A percentile compares a stretch with the other conserved stretches of the same genome.
Conservation (phyloP, 176 grass and related monocot genomes). For the Oryza meyeriana region DNA sequence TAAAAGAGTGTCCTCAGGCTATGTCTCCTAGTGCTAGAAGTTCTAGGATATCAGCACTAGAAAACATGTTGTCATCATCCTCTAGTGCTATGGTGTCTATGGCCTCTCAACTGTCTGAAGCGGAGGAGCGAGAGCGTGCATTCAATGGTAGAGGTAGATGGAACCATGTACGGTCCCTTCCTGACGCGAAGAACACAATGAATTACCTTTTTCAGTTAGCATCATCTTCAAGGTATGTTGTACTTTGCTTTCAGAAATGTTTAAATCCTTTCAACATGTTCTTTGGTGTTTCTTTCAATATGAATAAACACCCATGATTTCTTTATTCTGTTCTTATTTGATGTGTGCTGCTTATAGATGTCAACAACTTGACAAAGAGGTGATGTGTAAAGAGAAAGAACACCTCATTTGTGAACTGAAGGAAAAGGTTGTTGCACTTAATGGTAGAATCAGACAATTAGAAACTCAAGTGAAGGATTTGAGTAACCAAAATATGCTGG, state of each 20-base stretch:
- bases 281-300: not conserved
- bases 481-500: slow-evolving; percentile 60
- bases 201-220: slow-evolving; percentile 79
- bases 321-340: not conserved
- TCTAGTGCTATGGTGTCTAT: slow-evolving; percentile 81
- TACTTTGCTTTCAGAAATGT: not conserved
- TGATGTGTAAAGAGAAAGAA: slow-evolving; percentile 64
- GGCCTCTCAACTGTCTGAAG: slow-evolving; percentile 90
- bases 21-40: slow-evolving; percentile 97
- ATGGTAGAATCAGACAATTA: slow-evolving; percentile 51
- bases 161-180: slow-evolving; percentile 79
- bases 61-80: slow-evolving; percentile 86
- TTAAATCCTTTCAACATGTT: slow-evolving; percentile 2
- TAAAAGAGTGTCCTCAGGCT: slow-evolving; percentile 84
- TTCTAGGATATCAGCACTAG: slow-evolving; percentile 90
- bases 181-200: slow-evolving; percentile 81
- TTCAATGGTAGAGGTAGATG: slow-evolving; percentile 79
- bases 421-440: slow-evolving; percentile 81
- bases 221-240: slow-evolving; percentile 72
- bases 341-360: slow-evolving; percentile 48
- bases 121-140: slow-evolving; percentile 73
- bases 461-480: slow-evolving; percentile 66
- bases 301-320: not conserved
- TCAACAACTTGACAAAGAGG: slow-evolving; percentile 65
- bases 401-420: slow-evolving; percentile 64